Base-by-base conservation (phyloP, 192 early-diverging fungal species). In the Coemansia sp. region DNA sequence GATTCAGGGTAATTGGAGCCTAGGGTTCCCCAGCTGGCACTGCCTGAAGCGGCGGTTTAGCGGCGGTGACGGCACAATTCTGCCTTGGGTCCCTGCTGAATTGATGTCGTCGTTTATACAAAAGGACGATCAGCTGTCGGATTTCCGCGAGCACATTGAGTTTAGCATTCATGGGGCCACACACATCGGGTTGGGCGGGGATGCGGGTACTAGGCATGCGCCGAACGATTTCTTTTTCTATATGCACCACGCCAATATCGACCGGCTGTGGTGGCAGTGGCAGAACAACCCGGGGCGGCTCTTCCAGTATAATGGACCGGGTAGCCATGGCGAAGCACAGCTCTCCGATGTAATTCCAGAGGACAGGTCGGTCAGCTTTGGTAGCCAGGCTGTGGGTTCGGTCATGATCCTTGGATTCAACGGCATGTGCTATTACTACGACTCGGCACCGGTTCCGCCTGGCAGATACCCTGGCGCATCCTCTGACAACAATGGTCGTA, bases 191-290 rank as follows among this genome's bases (percentile, higher is more conserved):
- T 33, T 84, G 20, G 79, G 78, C 65, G 81, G 78, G 40, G 85
- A 85, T 63, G 76, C 76, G 50, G 67, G 66, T 3, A 76, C 74
- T 3, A 70, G 60, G 59, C 77, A 69, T 55, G 81, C 84, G 21
- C 70, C 83, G n/a, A 79, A 76, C 65, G 88, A 89, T 50, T 81
- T 85, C 24, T 72, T 86, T 65, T 89, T 89, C 73, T 83, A 71
- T 53, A 74, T 88, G 65, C 86, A 89, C 71, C 88, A 89, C 55
- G 85, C 85, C 53, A 85, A 82, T 59, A 75, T 88, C 36, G 88
- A 86, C 64, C 73, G 78, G 23, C 70, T 88, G 58, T 88, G 85
- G 85, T 77, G 67, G 70, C 36, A 65, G 62, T 86, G 85, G 84
- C 87, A 88, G 70, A 72, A 75, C 62, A 63, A 56, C 36, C 65